These are phyloP conservation scores for Boechera stricta DNA, from an alignment of 345 rosid genomes.

Conservation along the genomic window DNA sequence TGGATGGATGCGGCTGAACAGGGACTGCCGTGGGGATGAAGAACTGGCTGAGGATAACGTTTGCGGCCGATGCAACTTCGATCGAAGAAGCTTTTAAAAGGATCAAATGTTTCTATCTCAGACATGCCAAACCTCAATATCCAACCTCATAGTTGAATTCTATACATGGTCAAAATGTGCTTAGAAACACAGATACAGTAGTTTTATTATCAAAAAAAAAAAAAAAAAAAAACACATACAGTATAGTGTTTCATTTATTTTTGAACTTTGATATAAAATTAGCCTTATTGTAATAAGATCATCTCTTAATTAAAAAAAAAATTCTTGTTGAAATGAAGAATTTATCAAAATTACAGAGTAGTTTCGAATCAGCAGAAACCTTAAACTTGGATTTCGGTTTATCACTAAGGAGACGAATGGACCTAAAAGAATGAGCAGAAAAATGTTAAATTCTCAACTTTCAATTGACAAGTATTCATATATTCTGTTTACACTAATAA, in stretches of 20 bases:
- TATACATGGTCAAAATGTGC: slow-evolving; percentile 18
- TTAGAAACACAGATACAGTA: not conserved
- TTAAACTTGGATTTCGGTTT: not conserved
- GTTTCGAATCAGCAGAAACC: not conserved
- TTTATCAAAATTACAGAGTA: not conserved
- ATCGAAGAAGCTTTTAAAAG: slow-evolving; percentile 75
- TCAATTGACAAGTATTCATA: too few relatives aligned
- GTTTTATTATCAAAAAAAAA: too few relatives aligned
- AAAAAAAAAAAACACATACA: not conserved
- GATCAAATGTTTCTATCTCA: slow-evolving; percentile 66
- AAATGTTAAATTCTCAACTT: not conserved
- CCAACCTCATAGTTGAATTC: slow-evolving; percentile 20
- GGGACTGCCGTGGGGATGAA: slow-evolving; percentile 88
- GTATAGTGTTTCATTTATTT: not conserved
- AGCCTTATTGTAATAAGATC: slow-evolving; percentile 10
- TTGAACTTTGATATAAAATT: not conserved
- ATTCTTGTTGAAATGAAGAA: not conserved
- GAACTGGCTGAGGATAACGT: slow-evolving; percentile 83
- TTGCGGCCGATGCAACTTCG: slow-evolving; percentile 73
- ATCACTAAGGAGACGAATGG: not conserved
- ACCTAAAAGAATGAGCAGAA: not conserved
- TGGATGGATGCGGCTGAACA: slow-evolving; percentile 38
- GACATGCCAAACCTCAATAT: slow-evolving; percentile 55
- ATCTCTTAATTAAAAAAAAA: not conserved
- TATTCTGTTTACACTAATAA: too few relatives aligned